Conservation (phyloP, 2,329 filamentous ascomycete species). For the Colletotrichum tabaci region DNA sequence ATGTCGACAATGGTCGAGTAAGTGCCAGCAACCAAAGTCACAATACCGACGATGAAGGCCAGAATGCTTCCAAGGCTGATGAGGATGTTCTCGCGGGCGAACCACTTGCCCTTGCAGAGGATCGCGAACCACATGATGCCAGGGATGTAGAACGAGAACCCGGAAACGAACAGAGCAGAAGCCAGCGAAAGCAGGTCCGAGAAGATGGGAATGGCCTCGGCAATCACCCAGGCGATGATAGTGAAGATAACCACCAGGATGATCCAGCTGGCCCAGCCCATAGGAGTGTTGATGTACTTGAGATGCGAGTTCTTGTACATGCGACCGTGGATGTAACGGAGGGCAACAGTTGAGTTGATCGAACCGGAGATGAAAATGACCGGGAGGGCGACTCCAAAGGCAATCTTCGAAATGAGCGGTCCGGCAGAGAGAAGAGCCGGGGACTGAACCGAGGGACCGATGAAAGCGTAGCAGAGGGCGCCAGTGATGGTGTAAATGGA, state of each 20-base stretch:
- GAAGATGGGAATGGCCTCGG: slow-evolving; percentile 82
- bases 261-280: slow-evolving; percentile 71
- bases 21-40: slow-evolving; percentile 49
- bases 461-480: slow-evolving; percentile 78
- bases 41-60: slow-evolving; percentile 48
- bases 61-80: slow-evolving; percentile 47
- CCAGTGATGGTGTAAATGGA: slow-evolving; percentile 77
- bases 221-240: slow-evolving; percentile 78
- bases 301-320: slow-evolving; percentile 59
- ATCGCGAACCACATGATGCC: slow-evolving; percentile 41
- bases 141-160: slow-evolving; percentile 51
- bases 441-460: slow-evolving; percentile 73
- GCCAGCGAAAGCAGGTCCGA: slow-evolving; percentile 73
- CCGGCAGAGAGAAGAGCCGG: slow-evolving; percentile 79
- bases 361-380: slow-evolving; percentile 83
- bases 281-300: slow-evolving; percentile 63
- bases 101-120: slow-evolving; percentile 45
- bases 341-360: slow-evolving; percentile 70
- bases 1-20: slow-evolving; percentile 50
- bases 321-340: slow-evolving; percentile 62
- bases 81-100: slow-evolving; percentile 46
- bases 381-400: slow-evolving; percentile 78
- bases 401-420: slow-evolving; percentile 72
- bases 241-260: slow-evolving; percentile 71
- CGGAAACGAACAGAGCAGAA: slow-evolving; percentile 66